A percentile compares a stretch with the other conserved stretches of the same genome.
These are phyloP conservation scores for Cinnamomum micranthum DNA, from an alignment of 164 flowering plant species.

Conservation along the genomic window DNA sequence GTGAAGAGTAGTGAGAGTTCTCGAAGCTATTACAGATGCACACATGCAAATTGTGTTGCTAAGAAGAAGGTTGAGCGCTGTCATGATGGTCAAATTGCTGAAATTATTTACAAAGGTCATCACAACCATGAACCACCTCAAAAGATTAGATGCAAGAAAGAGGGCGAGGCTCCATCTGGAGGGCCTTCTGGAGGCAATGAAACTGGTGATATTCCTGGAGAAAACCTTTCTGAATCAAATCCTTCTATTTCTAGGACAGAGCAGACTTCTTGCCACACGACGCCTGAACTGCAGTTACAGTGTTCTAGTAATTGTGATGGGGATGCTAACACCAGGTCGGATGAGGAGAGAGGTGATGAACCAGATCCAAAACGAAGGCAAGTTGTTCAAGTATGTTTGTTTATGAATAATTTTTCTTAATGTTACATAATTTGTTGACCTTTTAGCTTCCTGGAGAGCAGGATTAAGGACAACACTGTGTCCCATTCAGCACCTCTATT, in stretches of 20 bases:
- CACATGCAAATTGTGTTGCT: slow-evolving; percentile 55
- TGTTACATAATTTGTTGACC: not conserved
- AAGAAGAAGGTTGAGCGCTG: slow-evolving; percentile 72
- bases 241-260: slow-evolving; percentile 38
- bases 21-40: slow-evolving; percentile 83
- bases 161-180: slow-evolving; percentile 29
- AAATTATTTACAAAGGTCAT: slow-evolving; percentile 57
- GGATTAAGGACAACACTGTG: slow-evolving; percentile 25
- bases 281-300: slow-evolving; percentile 32
- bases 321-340: slow-evolving; percentile 9
- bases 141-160: slow-evolving; percentile 37
- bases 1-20: slow-evolving; percentile 74
- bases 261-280: slow-evolving; percentile 11
- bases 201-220: slow-evolving; percentile 18
- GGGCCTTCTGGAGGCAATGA: slow-evolving; percentile 21
- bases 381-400: slow-evolving; percentile 17
- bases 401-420: not conserved
- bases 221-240: slow-evolving; percentile 28
- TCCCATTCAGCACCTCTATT: slow-evolving; percentile 22
- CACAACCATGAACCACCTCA: slow-evolving; percentile 85
- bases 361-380: slow-evolving; percentile 56
- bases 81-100: slow-evolving; percentile 48
- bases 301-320: slow-evolving; percentile 12
- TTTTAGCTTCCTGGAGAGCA: slow-evolving; percentile 5
- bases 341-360: slow-evolving; percentile 44